These are phyloP conservation scores for Mucor lusitanicus DNA, from an alignment of 371 early-diverging fungal species.

Conservation along the genomic window DNA sequence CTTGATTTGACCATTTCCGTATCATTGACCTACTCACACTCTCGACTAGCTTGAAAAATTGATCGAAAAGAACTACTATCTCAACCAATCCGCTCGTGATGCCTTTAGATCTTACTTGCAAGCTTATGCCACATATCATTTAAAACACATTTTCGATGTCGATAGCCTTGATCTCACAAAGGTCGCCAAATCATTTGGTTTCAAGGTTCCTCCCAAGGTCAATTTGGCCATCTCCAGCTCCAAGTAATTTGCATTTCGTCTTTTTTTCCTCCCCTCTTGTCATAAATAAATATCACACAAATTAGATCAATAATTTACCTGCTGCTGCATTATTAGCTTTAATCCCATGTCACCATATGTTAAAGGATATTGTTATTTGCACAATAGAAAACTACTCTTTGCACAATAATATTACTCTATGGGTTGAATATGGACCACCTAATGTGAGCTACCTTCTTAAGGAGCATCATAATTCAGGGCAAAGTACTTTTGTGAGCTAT, in stretches of 20 bases:
- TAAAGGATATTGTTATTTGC: too few relatives aligned
- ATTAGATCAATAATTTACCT: neutral
- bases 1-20: neutral
- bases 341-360: too few relatives aligned
- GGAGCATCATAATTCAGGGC: too few relatives aligned
- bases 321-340: too few relatives aligned
- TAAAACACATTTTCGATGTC: constrained; percentile 96
- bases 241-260: constrained; percentile 19
- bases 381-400: too few relatives aligned
- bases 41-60: constrained; percentile 85
- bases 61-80: constrained; percentile 97
- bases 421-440: too few relatives aligned
- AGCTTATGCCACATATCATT: constrained; percentile 96
- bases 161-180: constrained; percentile 89
- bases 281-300: neutral
- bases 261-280: neutral
- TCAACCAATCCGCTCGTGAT: constrained; percentile 98
- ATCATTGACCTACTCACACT: too few relatives aligned
- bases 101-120: constrained; percentile 96
- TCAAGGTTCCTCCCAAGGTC: constrained; percentile 94
- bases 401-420: too few relatives aligned
- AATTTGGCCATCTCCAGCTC: constrained; percentile 77
- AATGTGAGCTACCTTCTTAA: too few relatives aligned
- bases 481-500: too few relatives aligned
- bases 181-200: constrained; percentile 96